Conservation (phyloP, 495 filamentous ascomycete species). For the Trichoderma asperelloides region DNA sequence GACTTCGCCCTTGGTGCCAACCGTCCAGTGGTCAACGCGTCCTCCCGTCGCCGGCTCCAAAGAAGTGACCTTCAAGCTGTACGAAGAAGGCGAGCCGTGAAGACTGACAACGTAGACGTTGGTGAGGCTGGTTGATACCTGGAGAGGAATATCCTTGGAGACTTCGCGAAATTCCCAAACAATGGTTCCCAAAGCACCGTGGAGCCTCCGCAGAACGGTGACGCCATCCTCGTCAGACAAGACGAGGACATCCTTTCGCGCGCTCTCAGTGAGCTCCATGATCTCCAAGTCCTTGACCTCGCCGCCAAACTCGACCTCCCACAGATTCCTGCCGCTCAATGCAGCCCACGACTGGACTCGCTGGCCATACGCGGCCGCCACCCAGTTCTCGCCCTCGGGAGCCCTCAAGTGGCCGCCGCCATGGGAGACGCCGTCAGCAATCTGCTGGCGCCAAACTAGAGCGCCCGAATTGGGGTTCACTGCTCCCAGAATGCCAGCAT, state of each 20-base stretch:
- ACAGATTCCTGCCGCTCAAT: constrained; percentile 66
- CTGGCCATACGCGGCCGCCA: constrained; percentile 60
- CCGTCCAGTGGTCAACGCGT: constrained; percentile 51
- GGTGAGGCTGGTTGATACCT: constrained; percentile 65
- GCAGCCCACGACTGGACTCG: constrained; percentile 77
- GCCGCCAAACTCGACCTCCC: constrained; percentile 53
- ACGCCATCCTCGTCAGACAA: constrained; percentile 50
- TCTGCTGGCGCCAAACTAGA: constrained; percentile 75
- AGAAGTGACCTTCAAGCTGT: constrained; percentile 63
- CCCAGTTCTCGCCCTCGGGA: constrained; percentile 60
- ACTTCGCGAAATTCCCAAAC: constrained; percentile 68
- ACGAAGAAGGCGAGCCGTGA: constrained; percentile 55
- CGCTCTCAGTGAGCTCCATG: constrained; percentile 56
- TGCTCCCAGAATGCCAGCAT: constrained; percentile 72
- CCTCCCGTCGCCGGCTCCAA: constrained; percentile 64
- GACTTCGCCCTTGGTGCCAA: constrained; percentile 69
- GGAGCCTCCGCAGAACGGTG: constrained; percentile 58
- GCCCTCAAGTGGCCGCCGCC: constrained; percentile 54
- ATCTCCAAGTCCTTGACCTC: constrained; percentile 72
- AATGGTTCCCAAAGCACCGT: constrained; percentile 61
- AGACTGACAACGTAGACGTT: constrained; percentile 71
- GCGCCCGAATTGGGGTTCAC: constrained; percentile 80
- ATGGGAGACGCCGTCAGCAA: constrained; percentile 31
- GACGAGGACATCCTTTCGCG: constrained; percentile 61
- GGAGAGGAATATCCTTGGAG: constrained; percentile 63